These are phyloP conservation scores for Solanum ossicruentum DNA, from an alignment of 257 asterid genomes.

Conservation along the genomic window DNA sequence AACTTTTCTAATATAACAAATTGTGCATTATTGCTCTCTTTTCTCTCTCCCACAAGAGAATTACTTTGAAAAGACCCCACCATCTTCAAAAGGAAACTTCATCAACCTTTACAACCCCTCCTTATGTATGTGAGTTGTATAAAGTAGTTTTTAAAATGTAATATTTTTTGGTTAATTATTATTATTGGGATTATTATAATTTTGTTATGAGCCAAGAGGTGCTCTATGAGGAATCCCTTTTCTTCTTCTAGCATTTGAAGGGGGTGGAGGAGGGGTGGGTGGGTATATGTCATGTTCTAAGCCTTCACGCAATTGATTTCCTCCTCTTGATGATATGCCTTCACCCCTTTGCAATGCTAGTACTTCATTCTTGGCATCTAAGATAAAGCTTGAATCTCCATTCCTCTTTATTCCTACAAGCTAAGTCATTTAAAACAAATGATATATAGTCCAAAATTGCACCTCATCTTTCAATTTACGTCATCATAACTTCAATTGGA, in stretches of 20 bases:
- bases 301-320: conserved; percentile 71
- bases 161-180: not conserved
- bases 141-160: conserved; percentile 4
- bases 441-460: not conserved
- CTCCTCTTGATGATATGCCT: conserved; percentile 36
- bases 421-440: conserved; percentile 22
- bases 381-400: conserved; percentile 58
- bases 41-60: conserved; percentile 12
- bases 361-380: conserved; percentile 38
- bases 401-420: conserved; percentile 80
- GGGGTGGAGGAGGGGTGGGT: conserved; percentile 72
- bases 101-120: conserved; percentile 3
- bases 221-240: conserved; percentile 97
- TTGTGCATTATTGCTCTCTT: conserved; percentile 43
- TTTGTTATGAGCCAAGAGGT: conserved; percentile 57
- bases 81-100: conserved; percentile 6
- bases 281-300: conserved; percentile 78
- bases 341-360: conserved; percentile 36
- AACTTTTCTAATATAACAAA: conserved; percentile 27
- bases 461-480: not conserved
- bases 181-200: not conserved
- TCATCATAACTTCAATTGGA: not conserved
- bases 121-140: conserved; percentile 33
- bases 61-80: conserved; percentile 14
- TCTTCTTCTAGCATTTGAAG: conserved; percentile 79